Conservation (phyloP, 176 grass and related monocot species). For the Zea luxurians region DNA sequence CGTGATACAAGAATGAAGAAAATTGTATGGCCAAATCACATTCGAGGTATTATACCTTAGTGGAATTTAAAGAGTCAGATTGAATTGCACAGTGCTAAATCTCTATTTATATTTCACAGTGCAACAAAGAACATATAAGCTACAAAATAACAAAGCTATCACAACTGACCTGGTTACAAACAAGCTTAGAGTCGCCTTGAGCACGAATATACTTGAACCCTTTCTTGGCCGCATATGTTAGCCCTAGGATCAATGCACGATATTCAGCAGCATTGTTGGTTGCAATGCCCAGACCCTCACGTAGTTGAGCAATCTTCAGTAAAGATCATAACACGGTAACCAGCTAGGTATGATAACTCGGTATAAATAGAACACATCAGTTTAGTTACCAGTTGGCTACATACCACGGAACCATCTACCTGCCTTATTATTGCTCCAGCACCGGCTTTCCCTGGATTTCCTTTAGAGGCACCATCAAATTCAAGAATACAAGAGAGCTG, state of each 20-base stretch:
- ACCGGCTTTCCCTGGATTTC: conserved; percentile 86
- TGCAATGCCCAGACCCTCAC: conserved; percentile 76
- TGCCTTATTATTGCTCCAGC: conserved; percentile 71
- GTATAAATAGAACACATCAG: conserved; percentile 17
- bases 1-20: neutral
- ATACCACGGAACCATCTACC: conserved; percentile 80
- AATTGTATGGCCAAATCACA: neutral
- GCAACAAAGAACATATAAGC: conserved; percentile 19
- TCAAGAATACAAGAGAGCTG: conserved; percentile 84
- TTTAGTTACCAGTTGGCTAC: neutral
- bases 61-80: conserved; percentile 6
- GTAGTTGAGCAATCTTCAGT: conserved; percentile 68
- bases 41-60: neutral
- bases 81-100: neutral
- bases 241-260: conserved; percentile 79
- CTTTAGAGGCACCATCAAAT: conserved; percentile 90
- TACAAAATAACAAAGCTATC: conserved; percentile 11
- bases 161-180: conserved; percentile 65
- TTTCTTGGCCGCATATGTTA: conserved; percentile 75
- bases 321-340: conserved; percentile 20
- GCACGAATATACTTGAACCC: conserved; percentile 74
- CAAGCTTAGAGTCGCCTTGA: conserved; percentile 76
- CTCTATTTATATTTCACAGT: conserved; percentile 1
- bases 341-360: conserved; percentile 30
- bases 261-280: conserved; percentile 89